Evolutionary conservation across 768 basidiomycete species (phyloP), one percentile per base, ranked within the genome.

Genomic region (Xerocomellus intermedius): DNA sequence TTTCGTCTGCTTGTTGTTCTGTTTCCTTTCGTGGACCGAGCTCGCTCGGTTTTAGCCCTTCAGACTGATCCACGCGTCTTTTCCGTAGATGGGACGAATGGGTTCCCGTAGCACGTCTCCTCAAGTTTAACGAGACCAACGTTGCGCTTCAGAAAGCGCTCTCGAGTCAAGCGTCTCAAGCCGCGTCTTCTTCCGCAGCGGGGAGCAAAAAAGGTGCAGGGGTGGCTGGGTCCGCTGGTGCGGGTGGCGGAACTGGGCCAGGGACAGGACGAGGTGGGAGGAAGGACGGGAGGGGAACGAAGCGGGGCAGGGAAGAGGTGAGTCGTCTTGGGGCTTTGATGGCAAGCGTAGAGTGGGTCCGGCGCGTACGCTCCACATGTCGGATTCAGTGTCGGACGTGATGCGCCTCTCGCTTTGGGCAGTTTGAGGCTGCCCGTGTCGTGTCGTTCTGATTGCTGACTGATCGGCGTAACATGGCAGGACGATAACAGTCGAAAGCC

Each of bases 111-210:
- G 68, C 67, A 22, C 86, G 97, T 5, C 75, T 98, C 32, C 80
- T 97, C 58, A 97, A 98, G 71, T 79, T 80, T 65, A 91, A 88
- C 67, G 92, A 96, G 56, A 76, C 79, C 41, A 94, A 92, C 64
- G 76, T 95, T 33, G 79, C 80, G 22, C 74, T 85, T 58, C 94
- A 98, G 68, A 91, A 93, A 69, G 72, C 70, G 24, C 78, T 98
- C 12, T 75, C 75, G 49, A 62, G 67, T 22, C 75, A 78, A 55
- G 71, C 76, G 39, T 75, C 76, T 32, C 77, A 77, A 8, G 73
- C 78, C 19, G 73, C 77, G 13, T 60, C 75, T 3, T 68, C 72
- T 17, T 71, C 77, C 0, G 68, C 64, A 4, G 61, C 68, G 2
- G 64, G 73, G 32, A 53, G 58, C 35, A 72, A 65, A 48, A 67